These are phyloP conservation scores for Melampsora abietis-canadensis DNA, from an alignment of 1,284 basidiomycete species.

Conservation along the genomic window DNA sequence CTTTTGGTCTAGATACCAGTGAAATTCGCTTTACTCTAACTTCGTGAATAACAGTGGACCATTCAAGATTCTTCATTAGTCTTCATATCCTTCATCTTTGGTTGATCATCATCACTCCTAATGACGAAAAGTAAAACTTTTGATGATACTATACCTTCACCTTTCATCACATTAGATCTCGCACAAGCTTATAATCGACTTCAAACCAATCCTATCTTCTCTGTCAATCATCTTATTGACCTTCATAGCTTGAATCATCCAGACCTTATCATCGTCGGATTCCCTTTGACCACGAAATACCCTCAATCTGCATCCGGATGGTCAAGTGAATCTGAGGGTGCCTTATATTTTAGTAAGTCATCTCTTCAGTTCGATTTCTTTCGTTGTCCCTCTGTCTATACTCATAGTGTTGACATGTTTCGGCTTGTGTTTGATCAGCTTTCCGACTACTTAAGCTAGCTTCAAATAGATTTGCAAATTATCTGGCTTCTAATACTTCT, in stretches of 20 bases:
- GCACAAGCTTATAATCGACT: background rate
- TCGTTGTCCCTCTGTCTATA: background rate
- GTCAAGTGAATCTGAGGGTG: background rate
- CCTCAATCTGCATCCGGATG: background rate
- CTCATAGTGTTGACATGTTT: background rate
- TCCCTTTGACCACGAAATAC: background rate
- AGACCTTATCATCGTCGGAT: background rate
- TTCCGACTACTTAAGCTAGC: background rate
- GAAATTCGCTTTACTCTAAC: too few relatives aligned
- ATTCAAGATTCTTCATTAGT: too few relatives aligned
- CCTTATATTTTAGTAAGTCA: background rate
- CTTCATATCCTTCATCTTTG: too few relatives aligned
- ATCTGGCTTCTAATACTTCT: background rate
- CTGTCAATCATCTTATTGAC: constrained; percentile 4
- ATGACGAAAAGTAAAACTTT: too few relatives aligned
- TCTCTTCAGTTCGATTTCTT: background rate
- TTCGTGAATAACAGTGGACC: too few relatives aligned
- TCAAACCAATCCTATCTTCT: background rate
- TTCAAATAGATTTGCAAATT: background rate
- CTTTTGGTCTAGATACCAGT: too few relatives aligned
- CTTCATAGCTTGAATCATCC: background rate
- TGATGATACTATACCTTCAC: background rate
- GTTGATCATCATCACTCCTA: too few relatives aligned
- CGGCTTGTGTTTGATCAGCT: background rate
- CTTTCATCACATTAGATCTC: constrained; percentile 5